Evolutionary conservation across 352 stramenopile species (phyloP).

Genomic region (Pythium plurisporium): DNA sequence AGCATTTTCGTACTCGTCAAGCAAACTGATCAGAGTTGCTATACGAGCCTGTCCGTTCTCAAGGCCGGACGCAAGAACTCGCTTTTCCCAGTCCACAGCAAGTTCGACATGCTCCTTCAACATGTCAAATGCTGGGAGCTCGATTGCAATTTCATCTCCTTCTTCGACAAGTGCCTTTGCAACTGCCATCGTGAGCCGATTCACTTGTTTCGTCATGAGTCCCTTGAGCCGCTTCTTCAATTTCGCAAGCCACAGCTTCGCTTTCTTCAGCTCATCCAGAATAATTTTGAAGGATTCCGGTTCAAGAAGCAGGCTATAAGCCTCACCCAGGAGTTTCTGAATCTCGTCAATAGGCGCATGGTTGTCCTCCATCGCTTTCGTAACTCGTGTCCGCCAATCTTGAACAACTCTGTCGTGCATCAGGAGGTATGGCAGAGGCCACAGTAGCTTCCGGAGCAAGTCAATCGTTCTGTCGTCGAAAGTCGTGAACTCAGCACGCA

Average conservation of each 20-base stretch:
- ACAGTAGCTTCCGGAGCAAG: constrained; percentile 53
- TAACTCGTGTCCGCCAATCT: constrained; percentile 55
- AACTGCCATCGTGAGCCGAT: constrained; percentile 52
- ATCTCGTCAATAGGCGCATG: constrained; percentile 51
- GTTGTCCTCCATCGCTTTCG: constrained; percentile 57
- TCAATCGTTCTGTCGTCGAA: constrained; percentile 31
- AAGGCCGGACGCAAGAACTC: constrained; percentile 69
- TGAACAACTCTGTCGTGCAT: constrained; percentile 59
- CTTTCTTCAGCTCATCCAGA: constrained; percentile 77
- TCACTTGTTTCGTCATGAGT: constrained; percentile 65
- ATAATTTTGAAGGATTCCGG: constrained; percentile 74
- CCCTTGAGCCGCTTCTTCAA: constrained; percentile 77
- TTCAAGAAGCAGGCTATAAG: constrained; percentile 56
- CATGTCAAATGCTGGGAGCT: constrained; percentile 66
- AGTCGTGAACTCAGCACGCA: constrained; percentile 16
- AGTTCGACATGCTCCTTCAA: constrained; percentile 77
- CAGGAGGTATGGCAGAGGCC: constrained; percentile 68
- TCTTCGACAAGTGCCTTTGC: constrained; percentile 75
- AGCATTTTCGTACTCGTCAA: constrained; percentile 80
- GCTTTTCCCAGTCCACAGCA: constrained; percentile 76
- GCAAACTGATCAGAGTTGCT: constrained; percentile 50
- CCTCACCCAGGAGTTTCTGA: constrained; percentile 51
- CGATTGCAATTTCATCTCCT: constrained; percentile 71
- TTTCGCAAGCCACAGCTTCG: constrained; percentile 78
- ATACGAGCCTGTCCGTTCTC: constrained; percentile 78